Evolutionary conservation across 139 green algal genomes (phyloP), one percentile per base, ranked within the genome.

Genomic region (Volvox reticuliferus): DNA sequence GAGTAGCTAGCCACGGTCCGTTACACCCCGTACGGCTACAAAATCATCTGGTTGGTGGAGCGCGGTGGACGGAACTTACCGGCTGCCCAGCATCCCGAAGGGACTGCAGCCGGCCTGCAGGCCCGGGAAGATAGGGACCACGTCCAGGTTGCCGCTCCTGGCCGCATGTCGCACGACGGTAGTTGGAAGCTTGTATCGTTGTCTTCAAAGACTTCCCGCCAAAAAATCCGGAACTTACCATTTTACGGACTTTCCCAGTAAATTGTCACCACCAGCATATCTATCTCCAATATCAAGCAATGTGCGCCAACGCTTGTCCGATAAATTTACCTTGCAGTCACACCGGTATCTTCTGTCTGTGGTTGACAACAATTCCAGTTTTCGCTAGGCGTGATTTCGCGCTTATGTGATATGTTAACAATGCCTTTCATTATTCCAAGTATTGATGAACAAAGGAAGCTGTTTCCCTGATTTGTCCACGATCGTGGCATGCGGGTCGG

Each of bases 21-120:
- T 55, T 14, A 55, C 5, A 55, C 9, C 44, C 44, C 44, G 5
- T 9, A 55, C 44, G 44, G 44, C 44, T 55, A 55, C 44, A 5
- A 55, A 55, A 55, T 14, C 44, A 55, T 9, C 44, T 55, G 44
- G 9, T 55, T 55, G 44, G 9, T 55, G 5, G 44, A 55, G 44
- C 44, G 5, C 44, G 44, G 67, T 12, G 67, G 67, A 75, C 24
- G 9, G 6, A 75, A 65, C 78, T 5, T 35, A 90, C 86, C 73
- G n/a, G 86, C n/a, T 90, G 71, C 9, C 73, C 73, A 6, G 73
- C 71, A 36, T 90, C 86, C 0, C 86, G 86, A 13, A 90, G 73
- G 0, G 86, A 69, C 50, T 90, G 86, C 5, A 90, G 73, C n/a
- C 86, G 19, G 1, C 86, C 86, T 0, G 86, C 86, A 2, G 86